Evolutionary conservation across 805 yeast species (phyloP).

Genomic region (Barnettozyma pratensis): DNA sequence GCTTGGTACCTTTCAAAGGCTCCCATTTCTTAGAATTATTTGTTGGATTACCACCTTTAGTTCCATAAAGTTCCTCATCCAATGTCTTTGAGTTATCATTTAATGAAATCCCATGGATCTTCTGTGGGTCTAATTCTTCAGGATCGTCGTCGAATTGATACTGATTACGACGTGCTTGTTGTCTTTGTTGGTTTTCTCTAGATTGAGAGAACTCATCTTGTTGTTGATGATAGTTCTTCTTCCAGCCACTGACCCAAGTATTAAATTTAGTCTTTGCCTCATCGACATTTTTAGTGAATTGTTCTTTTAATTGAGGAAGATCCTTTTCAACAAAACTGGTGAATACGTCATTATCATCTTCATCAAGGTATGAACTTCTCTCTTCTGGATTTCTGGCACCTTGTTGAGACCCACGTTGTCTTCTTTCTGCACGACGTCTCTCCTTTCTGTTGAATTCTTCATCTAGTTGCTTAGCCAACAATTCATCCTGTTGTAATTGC

Average conservation of each 20-base stretch:
- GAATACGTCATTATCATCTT: slow-evolving; percentile 43
- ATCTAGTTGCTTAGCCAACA: slow-evolving; percentile 76
- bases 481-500: slow-evolving; percentile 71
- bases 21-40: slow-evolving; percentile 34
- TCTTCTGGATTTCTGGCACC: background rate
- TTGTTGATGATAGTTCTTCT: slow-evolving; percentile 18
- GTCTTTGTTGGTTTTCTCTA: slow-evolving; percentile 10
- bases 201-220: slow-evolving; percentile 16
- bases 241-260: slow-evolving; percentile 48
- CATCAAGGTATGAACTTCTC: slow-evolving; percentile 19
- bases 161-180: slow-evolving; percentile 15
- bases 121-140: slow-evolving; percentile 42
- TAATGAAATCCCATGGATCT: slow-evolving; percentile 44
- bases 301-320: slow-evolving; percentile 55
- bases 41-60: slow-evolving; percentile 9
- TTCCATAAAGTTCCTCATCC: slow-evolving; percentile 23
- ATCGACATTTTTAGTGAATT: slow-evolving; percentile 68
- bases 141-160: slow-evolving; percentile 47
- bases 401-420: slow-evolving; percentile 16
- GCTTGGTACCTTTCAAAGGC: slow-evolving; percentile 26
- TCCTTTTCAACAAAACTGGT: slow-evolving; percentile 56
- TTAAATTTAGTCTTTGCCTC: slow-evolving; percentile 75
- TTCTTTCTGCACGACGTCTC: slow-evolving; percentile 25
- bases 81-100: slow-evolving; percentile 32
- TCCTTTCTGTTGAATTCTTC: slow-evolving; percentile 43